Base-by-base conservation (phyloP, 2,329 filamentous ascomycete species). In the Bipolaris gigantea region DNA sequence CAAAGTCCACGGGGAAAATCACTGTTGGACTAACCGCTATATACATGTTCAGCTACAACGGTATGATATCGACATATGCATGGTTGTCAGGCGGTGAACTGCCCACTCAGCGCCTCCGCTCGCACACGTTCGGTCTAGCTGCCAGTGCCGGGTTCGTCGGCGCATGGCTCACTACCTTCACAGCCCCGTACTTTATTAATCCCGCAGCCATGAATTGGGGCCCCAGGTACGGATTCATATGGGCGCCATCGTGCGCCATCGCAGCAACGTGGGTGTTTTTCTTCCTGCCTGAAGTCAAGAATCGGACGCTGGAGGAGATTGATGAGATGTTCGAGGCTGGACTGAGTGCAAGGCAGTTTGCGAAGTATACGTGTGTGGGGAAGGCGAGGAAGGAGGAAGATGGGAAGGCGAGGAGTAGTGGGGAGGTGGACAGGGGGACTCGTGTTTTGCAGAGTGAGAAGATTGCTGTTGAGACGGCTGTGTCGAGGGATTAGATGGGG, bases 141-240 rank as follows among this genome's bases (percentile, higher is more conserved):
- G 79, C 81, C 0, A 79, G 80, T 4, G 70, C 82, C 19, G 81
- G 79, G 0, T 85, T 82, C 0, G 78, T 79, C 3, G 69, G 82
- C 32, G 81, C 80, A 0, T 85, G 82, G 82, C 73, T 82, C 6
- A 80, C 81, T 0, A 83, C 81, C 0, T 85, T 84, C 59, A 85
- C 82, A 0, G 81, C 82, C 2, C 82, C 82, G 0, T 84, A 85
- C 61, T 85, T 85, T 60, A 85, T 85, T 69, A 85, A 85, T 57
- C 79, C 80, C 0, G 66, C 72, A 13, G 68, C 78, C 1, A 67
- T 85, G 35, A 79, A 81, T 60, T 85, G 82, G 82, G 83, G 82
- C 0, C 82, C 83, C 0, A 80, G 80, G 54, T 84, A 85, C 45
- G 67, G 82, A 2, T 85, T 81, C 59, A 83, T 85, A 48, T 85